phyloP scores from a whole-genome alignment of 805 yeast species.

The Kodamaea leandrae region DNA sequence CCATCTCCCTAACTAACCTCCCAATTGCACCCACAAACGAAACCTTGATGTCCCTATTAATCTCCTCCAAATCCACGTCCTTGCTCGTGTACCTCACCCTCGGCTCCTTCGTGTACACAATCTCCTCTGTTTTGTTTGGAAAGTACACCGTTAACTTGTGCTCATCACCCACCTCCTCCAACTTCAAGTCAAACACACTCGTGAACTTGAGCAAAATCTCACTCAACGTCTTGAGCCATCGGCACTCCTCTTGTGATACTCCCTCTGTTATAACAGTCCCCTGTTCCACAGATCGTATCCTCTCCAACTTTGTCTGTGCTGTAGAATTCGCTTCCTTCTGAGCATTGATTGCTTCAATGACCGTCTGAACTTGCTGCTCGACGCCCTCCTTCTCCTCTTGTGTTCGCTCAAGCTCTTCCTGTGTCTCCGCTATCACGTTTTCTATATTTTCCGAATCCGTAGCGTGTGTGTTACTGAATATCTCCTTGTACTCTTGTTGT shows the following conservation, averaged over 20 bases:
- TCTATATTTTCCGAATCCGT: conserved; percentile 5
- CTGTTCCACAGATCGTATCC: not conserved
- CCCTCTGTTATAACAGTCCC: not conserved
- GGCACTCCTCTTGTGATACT: conserved; percentile 15
- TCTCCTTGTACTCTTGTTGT: conserved; percentile 6
- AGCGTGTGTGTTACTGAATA: conserved; percentile 2
- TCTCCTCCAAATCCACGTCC: not conserved
- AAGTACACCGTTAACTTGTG: not conserved
- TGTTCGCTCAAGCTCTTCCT: conserved; percentile 11
- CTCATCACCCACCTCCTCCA: not conserved
- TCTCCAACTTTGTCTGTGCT: conserved; percentile 1
- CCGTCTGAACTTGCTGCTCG: not conserved
- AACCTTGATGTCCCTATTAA: not conserved
- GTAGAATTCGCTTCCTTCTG: not conserved
- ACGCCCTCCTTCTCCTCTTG: not conserved
- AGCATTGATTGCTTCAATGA: no score
- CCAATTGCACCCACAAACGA: not conserved
- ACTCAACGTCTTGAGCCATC: conserved; percentile 25
- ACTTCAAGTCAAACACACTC: conserved; percentile 5
- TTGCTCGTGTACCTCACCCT: conserved; percentile 1
- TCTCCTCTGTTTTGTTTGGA: not conserved
- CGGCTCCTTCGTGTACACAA: conserved; percentile 1
- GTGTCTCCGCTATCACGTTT: conserved; percentile 6
- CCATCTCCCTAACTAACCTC: not conserved
- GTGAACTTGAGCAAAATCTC: conserved; percentile 17